Conservation (phyloP, 805 yeast species). For the Candida ortonii region DNA sequence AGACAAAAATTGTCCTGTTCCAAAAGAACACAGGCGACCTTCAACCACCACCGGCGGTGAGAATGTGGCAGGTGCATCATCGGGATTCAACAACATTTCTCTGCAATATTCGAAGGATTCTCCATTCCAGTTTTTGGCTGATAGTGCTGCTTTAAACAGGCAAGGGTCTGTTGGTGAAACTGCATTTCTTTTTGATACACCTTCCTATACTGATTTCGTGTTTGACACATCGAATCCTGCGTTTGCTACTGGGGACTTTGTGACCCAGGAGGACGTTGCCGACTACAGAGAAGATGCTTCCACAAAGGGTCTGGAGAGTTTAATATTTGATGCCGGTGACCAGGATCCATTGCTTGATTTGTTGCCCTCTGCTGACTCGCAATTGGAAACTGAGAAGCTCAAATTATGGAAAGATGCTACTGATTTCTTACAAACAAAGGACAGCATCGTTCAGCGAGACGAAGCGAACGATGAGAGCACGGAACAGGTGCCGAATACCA, state of each 20-base stretch:
- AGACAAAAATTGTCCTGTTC: conserved; percentile 63
- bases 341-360: conserved; percentile 50
- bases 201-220: conserved; percentile 50
- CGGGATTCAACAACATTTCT: conserved; percentile 1
- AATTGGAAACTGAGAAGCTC: conserved; percentile 22
- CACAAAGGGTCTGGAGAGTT: conserved; percentile 21
- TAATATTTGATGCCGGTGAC: conserved; percentile 55
- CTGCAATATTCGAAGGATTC: conserved; percentile 14
- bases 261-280: conserved; percentile 4
- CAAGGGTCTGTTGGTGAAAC: conserved; percentile 35
- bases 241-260: conserved; percentile 16
- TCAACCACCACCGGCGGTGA: conserved; percentile 11
- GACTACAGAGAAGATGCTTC: conserved; percentile 11
- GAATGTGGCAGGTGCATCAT: not conserved
- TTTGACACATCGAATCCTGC: conserved; percentile 30
- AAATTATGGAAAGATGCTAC: conserved; percentile 16
- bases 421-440: conserved; percentile 20
- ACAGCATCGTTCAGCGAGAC: conserved; percentile 12
- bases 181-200: conserved; percentile 44
- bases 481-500: conserved; percentile 64
- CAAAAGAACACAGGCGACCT: conserved; percentile 34
- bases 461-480: conserved; percentile 31
- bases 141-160: conserved; percentile 10
- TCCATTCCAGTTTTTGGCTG: conserved; percentile 23
- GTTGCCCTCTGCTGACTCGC: conserved; percentile 7